Evolutionary conservation across 1,284 basidiomycete species (phyloP).

Genomic region (Trametes versicolor): DNA sequence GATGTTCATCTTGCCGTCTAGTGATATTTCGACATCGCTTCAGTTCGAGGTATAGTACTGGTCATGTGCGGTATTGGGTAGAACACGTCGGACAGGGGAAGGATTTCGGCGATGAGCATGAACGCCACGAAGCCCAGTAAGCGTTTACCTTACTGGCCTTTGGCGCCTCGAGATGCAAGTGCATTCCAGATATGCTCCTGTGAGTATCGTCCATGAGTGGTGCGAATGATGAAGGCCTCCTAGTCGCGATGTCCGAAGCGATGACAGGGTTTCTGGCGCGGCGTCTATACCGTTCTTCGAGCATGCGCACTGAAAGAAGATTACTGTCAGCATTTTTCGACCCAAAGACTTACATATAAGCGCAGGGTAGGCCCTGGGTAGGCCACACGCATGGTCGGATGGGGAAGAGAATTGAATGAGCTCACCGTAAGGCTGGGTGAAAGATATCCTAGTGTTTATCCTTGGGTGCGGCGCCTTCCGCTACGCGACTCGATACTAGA

Average conservation of each 20-base stretch:
- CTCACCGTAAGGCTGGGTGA: background rate
- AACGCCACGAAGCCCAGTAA: conserved; percentile 22
- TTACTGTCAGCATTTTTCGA: background rate
- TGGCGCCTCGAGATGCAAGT: conserved; percentile 2
- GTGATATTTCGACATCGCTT: no score
- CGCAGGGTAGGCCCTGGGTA: no score
- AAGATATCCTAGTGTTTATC: background rate
- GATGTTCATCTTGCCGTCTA: no score
- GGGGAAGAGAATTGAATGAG: background rate
- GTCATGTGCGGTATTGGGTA: conserved; percentile 66
- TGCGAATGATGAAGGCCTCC: background rate
- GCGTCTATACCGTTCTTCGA: conserved; percentile 3
- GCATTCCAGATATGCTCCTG: conserved; percentile 1
- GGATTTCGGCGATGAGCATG: conserved; percentile 54
- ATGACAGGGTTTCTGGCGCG: conserved; percentile 9
- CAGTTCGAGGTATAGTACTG: conserved; percentile 79
- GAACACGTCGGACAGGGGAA: conserved; percentile 56
- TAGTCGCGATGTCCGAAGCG: background rate
- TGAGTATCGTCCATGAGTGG: background rate
- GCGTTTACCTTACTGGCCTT: background rate
- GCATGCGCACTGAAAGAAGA: background rate
- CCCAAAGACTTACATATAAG: background rate
- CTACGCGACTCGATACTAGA: no score
- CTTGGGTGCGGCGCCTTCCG: background rate
- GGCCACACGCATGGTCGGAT: background rate